A percentile compares a stretch with the other conserved stretches of the same genome.
Conservation (phyloP, 495 filamentous ascomycete genomes). For the Penicillium malachiteum region DNA sequence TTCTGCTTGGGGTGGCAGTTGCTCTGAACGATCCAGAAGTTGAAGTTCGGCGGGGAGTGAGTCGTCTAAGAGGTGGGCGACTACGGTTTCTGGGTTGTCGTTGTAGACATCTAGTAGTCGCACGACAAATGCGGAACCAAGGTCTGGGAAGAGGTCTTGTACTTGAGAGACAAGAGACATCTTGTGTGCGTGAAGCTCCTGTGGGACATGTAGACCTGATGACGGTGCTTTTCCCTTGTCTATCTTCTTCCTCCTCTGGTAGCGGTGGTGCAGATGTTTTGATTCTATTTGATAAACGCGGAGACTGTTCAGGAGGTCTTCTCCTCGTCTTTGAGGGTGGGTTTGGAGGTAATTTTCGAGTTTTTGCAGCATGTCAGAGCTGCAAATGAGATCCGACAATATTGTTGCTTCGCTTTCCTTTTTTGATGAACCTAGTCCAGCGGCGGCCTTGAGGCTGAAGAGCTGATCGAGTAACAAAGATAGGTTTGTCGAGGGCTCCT, state of each 20-base stretch:
- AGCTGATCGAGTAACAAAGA: constrained; percentile 77
- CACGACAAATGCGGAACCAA: constrained; percentile 80
- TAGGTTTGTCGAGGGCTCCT: constrained; percentile 62
- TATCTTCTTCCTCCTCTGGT: constrained; percentile 54
- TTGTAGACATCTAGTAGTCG: constrained; percentile 76
- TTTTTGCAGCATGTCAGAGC: constrained; percentile 37
- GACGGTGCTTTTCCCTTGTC: constrained; percentile 70
- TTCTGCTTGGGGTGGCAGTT: constrained; percentile 28
- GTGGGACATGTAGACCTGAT: constrained; percentile 37
- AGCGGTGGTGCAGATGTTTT: constrained; percentile 53
- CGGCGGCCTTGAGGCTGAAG: constrained; percentile 71
- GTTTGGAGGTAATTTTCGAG: constrained; percentile 57
- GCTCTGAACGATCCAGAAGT: constrained; percentile 40
- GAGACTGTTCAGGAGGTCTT: constrained; percentile 40
- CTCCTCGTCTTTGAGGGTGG: constrained; percentile 46
- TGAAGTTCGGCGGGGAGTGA: constrained; percentile 60
- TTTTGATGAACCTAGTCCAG: constrained; percentile 50
- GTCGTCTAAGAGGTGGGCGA: constrained; percentile 81
- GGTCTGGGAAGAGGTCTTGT: constrained; percentile 88
- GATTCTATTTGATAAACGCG: constrained; percentile 46
- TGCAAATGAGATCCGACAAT: constrained; percentile 47
- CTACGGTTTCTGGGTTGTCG: constrained; percentile 75
- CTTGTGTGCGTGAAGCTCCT: constrained; percentile 71
- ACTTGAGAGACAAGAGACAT: constrained; percentile 83
- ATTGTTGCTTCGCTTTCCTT: constrained; percentile 39